Base-by-base conservation (phyloP, 2,329 filamentous ascomycete genomes). In the Apiospora kogelbergensis region DNA sequence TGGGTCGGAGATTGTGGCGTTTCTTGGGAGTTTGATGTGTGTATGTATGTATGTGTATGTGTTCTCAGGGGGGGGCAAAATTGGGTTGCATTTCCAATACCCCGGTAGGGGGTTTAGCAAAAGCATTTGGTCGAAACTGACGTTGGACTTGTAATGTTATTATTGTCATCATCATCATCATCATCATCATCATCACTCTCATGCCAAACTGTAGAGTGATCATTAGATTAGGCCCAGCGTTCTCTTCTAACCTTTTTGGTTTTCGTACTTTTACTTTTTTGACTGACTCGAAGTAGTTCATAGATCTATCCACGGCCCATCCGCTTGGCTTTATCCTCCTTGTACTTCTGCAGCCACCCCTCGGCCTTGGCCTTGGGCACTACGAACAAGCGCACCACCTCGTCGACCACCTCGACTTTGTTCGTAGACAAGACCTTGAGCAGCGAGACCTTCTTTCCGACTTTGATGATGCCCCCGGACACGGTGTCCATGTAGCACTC, bases 401-500 rank as follows among this genome's bases (percentile, higher is more conserved):
- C 92, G 80, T 99, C 95, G 63, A 97, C 90, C 11, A 99, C 86
- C 81, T 97, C 95, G 7, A 97, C 89, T 76, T 92, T 94, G 7
- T 93, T 94, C 10, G 88, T 89, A 10, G 85, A 85, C 71, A 98
- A 80, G 40, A 95, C 87, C 82, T 94, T 93, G 66, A 94, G 80
- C 73, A 98, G 79, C 24, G 89, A 84, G 72, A 96, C 86, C 77
- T 95, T 96, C 86, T 93, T 95, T 64, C 96, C 95, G 26, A 95
- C 90, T 83, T 97, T 98, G 75, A 97, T 89, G 75, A 99, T 80
- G 0, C 95, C 94, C 0, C 94, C 94, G 0, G 85, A 83, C 4
- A 82, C 81, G 0, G 94, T 98, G 83, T 98, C 94, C 84, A 97
- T 91, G 80, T 93, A 98, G 76, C 93, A 96, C 74, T 97, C 94